Evolutionary conservation across 208 protist species (phyloP), one percentile per base, ranked within the genome.

Genomic region (Tritrichomonas musculus): DNA sequence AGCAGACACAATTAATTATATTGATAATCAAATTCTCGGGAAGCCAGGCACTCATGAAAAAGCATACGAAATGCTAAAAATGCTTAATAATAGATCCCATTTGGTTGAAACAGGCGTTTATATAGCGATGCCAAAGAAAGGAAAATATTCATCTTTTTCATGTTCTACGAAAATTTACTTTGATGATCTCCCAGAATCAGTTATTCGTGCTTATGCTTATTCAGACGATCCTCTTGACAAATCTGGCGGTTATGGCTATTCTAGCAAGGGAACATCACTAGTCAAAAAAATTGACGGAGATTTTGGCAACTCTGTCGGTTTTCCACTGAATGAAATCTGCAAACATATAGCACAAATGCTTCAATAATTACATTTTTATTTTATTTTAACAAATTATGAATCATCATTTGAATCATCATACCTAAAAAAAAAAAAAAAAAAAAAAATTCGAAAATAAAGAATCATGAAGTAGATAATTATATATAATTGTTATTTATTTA

Each of bases 181-280:
- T 36, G 69, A 77, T 44, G 36, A 77, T 25, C 69, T 77, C 44
- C 69, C 69, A 47, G 69, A 77, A 44, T 20, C 2, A 11, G 69
- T 77, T 47, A 47, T 77, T 39, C 1, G 33, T 9, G 25, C 33
- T 47, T 77, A 77, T 25, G 69, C 69, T 17, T 4, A 77, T 77
- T 77, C 69, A 27, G 69, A 77, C 44, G 69, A 77, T 77, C 69
- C 69, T 47, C 25, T 77, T 39, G 69, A 77, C 36, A 77, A 77
- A 77, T 20, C 69, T 44, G 69, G 69, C 17, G 69, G 69, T 20
- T 77, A 77, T 77, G 69, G 69, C 2, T 13, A n/a, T 77, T 33
- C 39, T 47, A 47, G 33, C 39, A 20, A 44, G 4, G 69, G 33
- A 47, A 25, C 44, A 17, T 77, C 69, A 20, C 69, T 77, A 9